Evolutionary conservation across 805 yeast genomes (phyloP).

Genomic region (Nakazawaea ernobii): DNA sequence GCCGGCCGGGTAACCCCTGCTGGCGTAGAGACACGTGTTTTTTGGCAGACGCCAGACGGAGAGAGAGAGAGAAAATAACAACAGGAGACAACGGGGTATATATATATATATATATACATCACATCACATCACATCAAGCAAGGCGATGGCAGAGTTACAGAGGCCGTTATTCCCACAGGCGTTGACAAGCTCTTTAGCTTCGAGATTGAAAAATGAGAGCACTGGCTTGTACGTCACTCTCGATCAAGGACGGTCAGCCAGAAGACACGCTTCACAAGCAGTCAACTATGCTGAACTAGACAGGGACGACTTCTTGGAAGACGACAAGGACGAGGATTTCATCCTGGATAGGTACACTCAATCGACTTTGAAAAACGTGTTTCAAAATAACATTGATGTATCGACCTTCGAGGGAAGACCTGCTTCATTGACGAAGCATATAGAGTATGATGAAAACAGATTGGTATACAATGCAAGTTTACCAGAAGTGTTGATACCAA

Average conservation of each 20-base stretch:
- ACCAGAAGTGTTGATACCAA: constrained; percentile 53
- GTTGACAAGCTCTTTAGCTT: constrained; percentile 64
- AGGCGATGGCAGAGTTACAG: constrained; percentile 12
- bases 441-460: constrained; percentile 27
- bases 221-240: constrained; percentile 71
- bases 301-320: constrained; percentile 42
- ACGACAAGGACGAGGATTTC: constrained; percentile 20
- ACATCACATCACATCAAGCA: too few relatives aligned
- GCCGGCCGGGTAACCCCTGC: not conserved
- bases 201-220: constrained; percentile 66
- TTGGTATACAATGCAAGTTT: constrained; percentile 27
- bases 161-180: constrained; percentile 63
- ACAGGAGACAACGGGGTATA: too few relatives aligned
- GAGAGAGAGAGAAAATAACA: too few relatives aligned
- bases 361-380: constrained; percentile 1
- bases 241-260: constrained; percentile 71
- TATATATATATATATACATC: too few relatives aligned
- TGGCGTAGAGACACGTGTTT: not conserved
- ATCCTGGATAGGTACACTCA: constrained; percentile 17
- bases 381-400: constrained; percentile 22
- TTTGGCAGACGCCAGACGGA: too few relatives aligned
- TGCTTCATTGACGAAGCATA: constrained; percentile 34
- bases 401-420: constrained; percentile 30
- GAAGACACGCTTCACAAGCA: constrained; percentile 59
- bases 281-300: constrained; percentile 84